Percentiles rank a stretch among this genome's conserved stretches.
These are phyloP conservation scores for Daedaleopsis sinensis DNA, from an alignment of 768 basidiomycete genomes.

Conservation along the genomic window DNA sequence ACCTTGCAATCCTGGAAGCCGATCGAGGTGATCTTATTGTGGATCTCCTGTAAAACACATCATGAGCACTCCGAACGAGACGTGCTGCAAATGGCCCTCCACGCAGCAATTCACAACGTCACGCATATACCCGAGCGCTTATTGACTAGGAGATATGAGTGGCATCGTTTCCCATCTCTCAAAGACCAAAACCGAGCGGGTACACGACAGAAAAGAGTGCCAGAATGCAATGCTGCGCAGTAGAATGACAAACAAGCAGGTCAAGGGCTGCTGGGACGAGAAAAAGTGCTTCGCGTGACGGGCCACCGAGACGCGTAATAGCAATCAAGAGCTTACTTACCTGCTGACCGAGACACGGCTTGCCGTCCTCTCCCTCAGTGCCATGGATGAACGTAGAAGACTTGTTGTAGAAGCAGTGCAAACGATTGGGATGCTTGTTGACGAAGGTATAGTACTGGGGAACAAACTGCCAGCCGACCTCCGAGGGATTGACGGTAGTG, in stretches of 20 bases:
- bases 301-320: too few relatives aligned
- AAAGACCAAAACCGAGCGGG: too few relatives aligned
- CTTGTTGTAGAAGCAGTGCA: slow-evolving; percentile 99
- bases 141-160: too few relatives aligned
- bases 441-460: slow-evolving; percentile 99
- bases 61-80: not conserved
- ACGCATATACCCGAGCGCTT: too few relatives aligned
- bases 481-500: slow-evolving; percentile 72
- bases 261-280: too few relatives aligned
- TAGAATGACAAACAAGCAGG: too few relatives aligned
- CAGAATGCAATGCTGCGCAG: too few relatives aligned
- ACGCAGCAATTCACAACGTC: too few relatives aligned
- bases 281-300: too few relatives aligned
- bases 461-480: slow-evolving; percentile 99
- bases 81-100: too few relatives aligned
- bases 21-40: slow-evolving; percentile 92
- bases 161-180: too few relatives aligned
- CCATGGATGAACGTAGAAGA: slow-evolving; percentile 96
- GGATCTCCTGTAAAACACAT: slow-evolving; percentile 77
- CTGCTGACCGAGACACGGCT: slow-evolving; percentile 91
- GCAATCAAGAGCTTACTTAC: slow-evolving; percentile 54
- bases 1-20: slow-evolving; percentile 98
- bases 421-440: slow-evolving; percentile 94
- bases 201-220: too few relatives aligned
- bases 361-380: slow-evolving; percentile 93